A percentile compares a stretch with the other conserved stretches of the same genome.
phyloP scores from a whole-genome alignment of 192 early-diverging fungal species.

The Backusella mclennaniae region DNA sequence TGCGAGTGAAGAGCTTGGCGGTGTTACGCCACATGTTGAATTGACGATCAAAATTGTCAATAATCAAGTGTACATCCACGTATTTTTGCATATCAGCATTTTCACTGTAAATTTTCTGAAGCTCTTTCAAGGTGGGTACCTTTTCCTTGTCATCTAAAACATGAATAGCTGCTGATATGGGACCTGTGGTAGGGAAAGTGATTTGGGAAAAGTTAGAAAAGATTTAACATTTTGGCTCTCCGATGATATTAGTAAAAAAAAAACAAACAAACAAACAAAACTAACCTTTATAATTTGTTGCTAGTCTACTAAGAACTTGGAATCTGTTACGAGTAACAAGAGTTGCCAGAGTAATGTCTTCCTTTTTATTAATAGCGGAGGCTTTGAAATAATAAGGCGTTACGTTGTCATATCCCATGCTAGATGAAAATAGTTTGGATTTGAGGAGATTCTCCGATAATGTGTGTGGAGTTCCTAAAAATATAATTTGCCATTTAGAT shows the following conservation, averaged over 20 bases:
- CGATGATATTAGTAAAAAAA: conserved; percentile 30
- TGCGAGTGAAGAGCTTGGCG: conserved; percentile 56
- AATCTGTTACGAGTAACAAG: conserved; percentile 53
- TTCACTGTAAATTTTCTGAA: conserved; percentile 41
- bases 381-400: conserved; percentile 56
- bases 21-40: conserved; percentile 68
- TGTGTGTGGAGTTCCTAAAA: background rate
- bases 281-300: conserved; percentile 47
- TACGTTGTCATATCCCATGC: conserved; percentile 51
- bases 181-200: conserved; percentile 23
- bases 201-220: background rate
- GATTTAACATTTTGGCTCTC: conserved; percentile 14
- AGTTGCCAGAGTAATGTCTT: conserved; percentile 56
- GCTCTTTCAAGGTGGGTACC: conserved; percentile 39
- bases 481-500: background rate
- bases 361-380: conserved; percentile 31
- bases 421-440: conserved; percentile 51
- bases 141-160: conserved; percentile 48
- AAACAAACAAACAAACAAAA: too few relatives aligned
- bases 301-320: conserved; percentile 44
- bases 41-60: conserved; percentile 57
- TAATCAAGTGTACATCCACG: conserved; percentile 56
- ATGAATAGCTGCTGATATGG: conserved; percentile 58
- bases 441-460: conserved; percentile 44
- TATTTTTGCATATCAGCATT: conserved; percentile 47